Percentiles rank a stretch among this genome's conserved stretches.
Conservation (phyloP, 257 asterid species). For the Ophiorrhiza pumila region DNA sequence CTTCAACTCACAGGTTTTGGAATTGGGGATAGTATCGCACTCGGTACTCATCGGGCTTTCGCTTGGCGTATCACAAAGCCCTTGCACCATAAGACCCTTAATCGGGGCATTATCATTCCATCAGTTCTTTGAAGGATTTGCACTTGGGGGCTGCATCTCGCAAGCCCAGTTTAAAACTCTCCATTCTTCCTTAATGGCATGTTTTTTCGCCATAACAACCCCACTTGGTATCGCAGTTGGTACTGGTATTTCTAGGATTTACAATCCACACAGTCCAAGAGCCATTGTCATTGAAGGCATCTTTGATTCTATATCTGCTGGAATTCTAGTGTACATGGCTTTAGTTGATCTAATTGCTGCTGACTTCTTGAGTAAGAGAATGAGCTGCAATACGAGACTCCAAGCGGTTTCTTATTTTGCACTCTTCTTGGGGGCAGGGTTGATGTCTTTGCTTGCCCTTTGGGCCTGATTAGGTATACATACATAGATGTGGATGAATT, state of each 20-base stretch:
- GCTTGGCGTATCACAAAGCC: conserved; percentile 87
- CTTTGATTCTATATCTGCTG: conserved; percentile 78
- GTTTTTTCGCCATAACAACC: conserved; percentile 82
- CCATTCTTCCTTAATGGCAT: conserved; percentile 70
- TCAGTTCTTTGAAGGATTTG: conserved; percentile 92
- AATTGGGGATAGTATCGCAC: conserved; percentile 91
- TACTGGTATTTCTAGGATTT: conserved; percentile 53
- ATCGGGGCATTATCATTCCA: conserved; percentile 86
- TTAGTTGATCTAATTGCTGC: conserved; percentile 90
- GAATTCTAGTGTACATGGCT: conserved; percentile 92
- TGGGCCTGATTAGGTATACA: conserved; percentile 48
- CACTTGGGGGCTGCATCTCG: conserved; percentile 92
- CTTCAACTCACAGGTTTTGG: conserved; percentile 56
- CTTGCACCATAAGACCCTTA: conserved; percentile 81
- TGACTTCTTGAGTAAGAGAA: conserved; percentile 87
- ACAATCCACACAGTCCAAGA: conserved; percentile 72
- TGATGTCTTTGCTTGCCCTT: conserved; percentile 79
- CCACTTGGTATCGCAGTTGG: conserved; percentile 78
- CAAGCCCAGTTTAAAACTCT: conserved; percentile 62
- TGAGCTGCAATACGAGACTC: conserved; percentile 87
- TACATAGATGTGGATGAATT: neutral
- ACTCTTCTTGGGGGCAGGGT: conserved; percentile 73
- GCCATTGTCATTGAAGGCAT: conserved; percentile 72
- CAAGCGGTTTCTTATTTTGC: conserved; percentile 67
- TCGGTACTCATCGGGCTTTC: conserved; percentile 87